phyloP scores from a whole-genome alignment of 768 basidiomycete species.

The Collybia sordida region DNA sequence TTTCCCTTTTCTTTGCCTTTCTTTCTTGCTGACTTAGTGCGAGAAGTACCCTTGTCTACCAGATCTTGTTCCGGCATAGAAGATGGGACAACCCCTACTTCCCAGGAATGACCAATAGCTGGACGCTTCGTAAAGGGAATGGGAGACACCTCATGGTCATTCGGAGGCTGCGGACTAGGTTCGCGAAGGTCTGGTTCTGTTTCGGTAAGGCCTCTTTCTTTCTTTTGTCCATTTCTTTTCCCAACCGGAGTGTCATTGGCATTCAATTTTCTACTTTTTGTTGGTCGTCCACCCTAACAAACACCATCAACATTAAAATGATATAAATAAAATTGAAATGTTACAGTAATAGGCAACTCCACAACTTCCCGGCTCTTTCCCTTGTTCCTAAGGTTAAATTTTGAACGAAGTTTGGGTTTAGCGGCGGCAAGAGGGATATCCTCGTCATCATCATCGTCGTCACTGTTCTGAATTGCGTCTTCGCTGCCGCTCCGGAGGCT shows the following conservation, averaged over 20 bases:
- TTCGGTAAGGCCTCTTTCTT: too few relatives aligned
- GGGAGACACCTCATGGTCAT: slow-evolving; percentile 6
- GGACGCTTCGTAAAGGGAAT: slow-evolving; percentile 1
- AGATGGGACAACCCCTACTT: slow-evolving; percentile 48
- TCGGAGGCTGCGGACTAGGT: neutral
- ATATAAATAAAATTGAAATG: too few relatives aligned
- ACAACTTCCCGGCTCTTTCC: neutral
- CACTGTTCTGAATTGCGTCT: slow-evolving; percentile 1
- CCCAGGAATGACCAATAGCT: slow-evolving; percentile 25
- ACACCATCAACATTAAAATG: neutral
- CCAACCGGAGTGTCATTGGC: too few relatives aligned
- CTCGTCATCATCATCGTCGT: slow-evolving; percentile 33
- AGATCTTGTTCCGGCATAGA: slow-evolving; percentile 59
- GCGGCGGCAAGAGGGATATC: slow-evolving; percentile 44
- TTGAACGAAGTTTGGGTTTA: too few relatives aligned
- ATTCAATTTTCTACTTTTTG: too few relatives aligned
- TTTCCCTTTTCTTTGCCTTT: slow-evolving; percentile 4
- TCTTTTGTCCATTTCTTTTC: neutral
- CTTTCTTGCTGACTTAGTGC: neutral
- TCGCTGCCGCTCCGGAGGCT: too few relatives aligned
- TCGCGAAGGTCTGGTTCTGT: too few relatives aligned
- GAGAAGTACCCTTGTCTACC: neutral
- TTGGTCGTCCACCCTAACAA: too few relatives aligned
- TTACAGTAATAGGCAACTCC: neutral
- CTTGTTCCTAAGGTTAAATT: slow-evolving; percentile 4